Evolutionary conservation across 345 rosid species (phyloP).

Genomic region (Angophora floribunda): DNA sequence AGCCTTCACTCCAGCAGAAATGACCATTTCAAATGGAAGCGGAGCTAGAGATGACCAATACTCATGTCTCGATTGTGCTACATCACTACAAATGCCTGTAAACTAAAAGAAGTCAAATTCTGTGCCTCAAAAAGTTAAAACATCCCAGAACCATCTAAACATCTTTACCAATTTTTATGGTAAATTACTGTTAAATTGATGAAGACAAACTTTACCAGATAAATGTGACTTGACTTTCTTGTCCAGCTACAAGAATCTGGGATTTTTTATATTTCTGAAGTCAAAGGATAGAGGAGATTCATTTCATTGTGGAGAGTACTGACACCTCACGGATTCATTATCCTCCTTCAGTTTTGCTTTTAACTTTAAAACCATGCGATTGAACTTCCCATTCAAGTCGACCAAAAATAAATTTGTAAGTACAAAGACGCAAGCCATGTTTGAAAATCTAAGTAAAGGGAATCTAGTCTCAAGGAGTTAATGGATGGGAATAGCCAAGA

Average conservation of each 20-base stretch:
- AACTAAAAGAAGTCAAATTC: background rate
- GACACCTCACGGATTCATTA: background rate
- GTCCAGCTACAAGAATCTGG: background rate
- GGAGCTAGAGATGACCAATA: constrained; percentile 86
- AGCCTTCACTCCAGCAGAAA: constrained; percentile 73
- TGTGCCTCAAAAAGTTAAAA: background rate
- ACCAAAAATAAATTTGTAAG: background rate
- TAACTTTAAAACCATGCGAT: background rate
- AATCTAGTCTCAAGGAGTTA: too few relatives aligned
- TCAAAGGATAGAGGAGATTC: background rate
- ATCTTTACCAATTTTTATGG: background rate
- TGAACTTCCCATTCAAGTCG: background rate
- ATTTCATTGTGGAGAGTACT: background rate
- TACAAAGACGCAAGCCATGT: background rate
- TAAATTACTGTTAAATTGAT: background rate
- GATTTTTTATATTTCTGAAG: background rate
- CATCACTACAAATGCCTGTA: constrained; percentile 59
- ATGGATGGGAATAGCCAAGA: too few relatives aligned
- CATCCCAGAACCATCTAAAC: background rate
- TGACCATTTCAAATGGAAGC: constrained; percentile 80
- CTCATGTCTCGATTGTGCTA: constrained; percentile 65
- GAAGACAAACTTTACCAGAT: background rate
- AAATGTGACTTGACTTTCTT: background rate
- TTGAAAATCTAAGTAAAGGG: background rate
- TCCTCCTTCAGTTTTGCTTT: background rate